Evolutionary conservation across 2,329 filamentous ascomycete species (phyloP).

Genomic region (Paracorniculantispora psalliotae): DNA sequence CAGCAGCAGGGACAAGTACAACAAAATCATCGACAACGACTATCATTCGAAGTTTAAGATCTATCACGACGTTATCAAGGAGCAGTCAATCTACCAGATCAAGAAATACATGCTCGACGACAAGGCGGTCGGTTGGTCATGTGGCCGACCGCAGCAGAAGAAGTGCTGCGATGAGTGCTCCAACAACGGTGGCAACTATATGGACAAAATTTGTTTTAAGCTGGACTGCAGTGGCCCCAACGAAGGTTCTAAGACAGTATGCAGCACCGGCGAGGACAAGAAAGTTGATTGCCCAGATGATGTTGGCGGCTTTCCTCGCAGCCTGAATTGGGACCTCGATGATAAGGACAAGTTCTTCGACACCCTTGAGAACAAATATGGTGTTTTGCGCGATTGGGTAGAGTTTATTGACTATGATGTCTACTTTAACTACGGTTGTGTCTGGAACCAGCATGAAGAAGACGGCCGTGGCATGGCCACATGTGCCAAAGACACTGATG

Average conservation of each 20-base stretch:
- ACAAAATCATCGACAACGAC: neutral
- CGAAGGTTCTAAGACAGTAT: neutral
- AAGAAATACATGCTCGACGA: constrained; percentile 8
- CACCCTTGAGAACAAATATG: neutral
- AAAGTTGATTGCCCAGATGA: neutral
- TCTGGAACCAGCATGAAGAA: neutral
- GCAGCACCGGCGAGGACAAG: neutral
- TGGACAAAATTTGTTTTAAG: neutral
- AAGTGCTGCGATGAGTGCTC: constrained; percentile 1
- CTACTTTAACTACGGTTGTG: constrained; percentile 6
- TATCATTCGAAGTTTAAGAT: neutral
- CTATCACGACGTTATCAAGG: neutral
- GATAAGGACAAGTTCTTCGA: constrained; percentile 7
- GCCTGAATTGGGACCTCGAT: neutral
- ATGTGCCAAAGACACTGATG: neutral
- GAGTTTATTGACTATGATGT: constrained; percentile 3
- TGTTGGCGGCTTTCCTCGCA: neutral
- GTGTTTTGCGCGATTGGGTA: neutral
- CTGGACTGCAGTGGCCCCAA: neutral
- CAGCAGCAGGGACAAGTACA: neutral
- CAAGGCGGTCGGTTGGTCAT: neutral
- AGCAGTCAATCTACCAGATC: neutral
- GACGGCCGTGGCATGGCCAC: neutral
- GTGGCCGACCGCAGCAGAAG: neutral
- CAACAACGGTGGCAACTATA: neutral